Evolutionary conservation across 2,329 filamentous ascomycete species (phyloP), one percentile per base, ranked within the genome.

Genomic region (Monilinia aucupariae): DNA sequence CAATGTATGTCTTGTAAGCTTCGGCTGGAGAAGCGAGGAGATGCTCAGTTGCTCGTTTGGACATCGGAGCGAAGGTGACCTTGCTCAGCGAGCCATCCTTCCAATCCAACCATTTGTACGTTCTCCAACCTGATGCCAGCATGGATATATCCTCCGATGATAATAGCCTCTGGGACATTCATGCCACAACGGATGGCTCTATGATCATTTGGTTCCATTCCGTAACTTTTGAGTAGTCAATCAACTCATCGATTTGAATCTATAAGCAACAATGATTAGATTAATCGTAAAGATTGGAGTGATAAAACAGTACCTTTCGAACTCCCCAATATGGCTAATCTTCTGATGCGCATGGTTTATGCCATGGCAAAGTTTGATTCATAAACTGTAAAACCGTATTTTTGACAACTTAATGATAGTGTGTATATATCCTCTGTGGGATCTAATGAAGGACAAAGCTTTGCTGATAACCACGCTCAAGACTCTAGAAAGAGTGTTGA

Each of bases 171-270:
- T 74, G 85, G 86, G 55, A 92, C 87, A 74, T 92, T 91, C 89
- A 91, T 92, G 66, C 89, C 89, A 73, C 88, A 91, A 64, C 89
- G 87, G 9, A 92, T 81, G 43, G 88, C 88, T 0, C 86, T 89
- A 79, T 92, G 91, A 77, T 91, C 88, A 7, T 79, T 76, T 0
- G 88, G 84, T 1, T 82, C 81, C 84, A 91, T 90, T 73, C 87
- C 87, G 74, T 91, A 91, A 80, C n/a, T n/a, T 91, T 84, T 52
- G 85, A n/a, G n/a, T n/a, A n/a, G n/a, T n/a, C 85, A 55, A 88
- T 91, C 66, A 92, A 82, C 74, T 92, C 89, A 74, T 92, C 89
- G 68, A 92, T 91, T 77, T 91, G 88, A 74, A 91, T 91, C 82
- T 88, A 47, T 25, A 27, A 9, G 27, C 20, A 22, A 30, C 50